Conservation (phyloP, 1,139 yeast genomes). For the Meyerozyma athensensis region DNA sequence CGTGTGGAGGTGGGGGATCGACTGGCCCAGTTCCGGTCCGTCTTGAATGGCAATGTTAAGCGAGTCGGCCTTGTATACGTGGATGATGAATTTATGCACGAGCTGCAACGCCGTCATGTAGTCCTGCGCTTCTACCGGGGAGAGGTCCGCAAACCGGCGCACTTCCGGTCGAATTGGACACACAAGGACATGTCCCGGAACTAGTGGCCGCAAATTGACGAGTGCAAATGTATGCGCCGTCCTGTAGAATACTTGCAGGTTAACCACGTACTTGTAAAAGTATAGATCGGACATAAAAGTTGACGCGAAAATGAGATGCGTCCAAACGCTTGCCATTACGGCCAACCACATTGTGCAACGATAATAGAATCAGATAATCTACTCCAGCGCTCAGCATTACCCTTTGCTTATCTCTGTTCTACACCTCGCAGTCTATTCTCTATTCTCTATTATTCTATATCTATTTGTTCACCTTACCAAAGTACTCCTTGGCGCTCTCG, state of each 20-base stretch:
- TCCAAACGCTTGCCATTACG: no score
- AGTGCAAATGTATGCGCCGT: constrained; percentile 67
- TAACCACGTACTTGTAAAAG: constrained; percentile 55
- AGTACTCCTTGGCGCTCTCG: constrained; percentile 77
- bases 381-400: neutral
- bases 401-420: neutral
- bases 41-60: constrained; percentile 90
- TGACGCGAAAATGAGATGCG: no score
- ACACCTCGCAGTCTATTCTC: neutral
- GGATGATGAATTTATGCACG: constrained; percentile 60
- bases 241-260: constrained; percentile 56
- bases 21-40: constrained; percentile 93
- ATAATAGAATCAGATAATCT: no score
- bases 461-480: constrained; percentile 49
- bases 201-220: constrained; percentile 84
- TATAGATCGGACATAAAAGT: constrained; percentile 27
- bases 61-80: constrained; percentile 69
- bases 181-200: constrained; percentile 87
- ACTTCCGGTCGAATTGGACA: constrained; percentile 67
- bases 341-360: no score
- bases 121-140: constrained; percentile 69
- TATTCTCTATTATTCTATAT: constrained; percentile 1
- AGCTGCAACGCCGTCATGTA: constrained; percentile 74
- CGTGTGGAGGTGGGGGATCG: constrained; percentile 89
- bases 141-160: constrained; percentile 60